Base-by-base conservation (phyloP, 2,329 filamentous ascomycete genomes). In the Alternaria sp. region DNA sequence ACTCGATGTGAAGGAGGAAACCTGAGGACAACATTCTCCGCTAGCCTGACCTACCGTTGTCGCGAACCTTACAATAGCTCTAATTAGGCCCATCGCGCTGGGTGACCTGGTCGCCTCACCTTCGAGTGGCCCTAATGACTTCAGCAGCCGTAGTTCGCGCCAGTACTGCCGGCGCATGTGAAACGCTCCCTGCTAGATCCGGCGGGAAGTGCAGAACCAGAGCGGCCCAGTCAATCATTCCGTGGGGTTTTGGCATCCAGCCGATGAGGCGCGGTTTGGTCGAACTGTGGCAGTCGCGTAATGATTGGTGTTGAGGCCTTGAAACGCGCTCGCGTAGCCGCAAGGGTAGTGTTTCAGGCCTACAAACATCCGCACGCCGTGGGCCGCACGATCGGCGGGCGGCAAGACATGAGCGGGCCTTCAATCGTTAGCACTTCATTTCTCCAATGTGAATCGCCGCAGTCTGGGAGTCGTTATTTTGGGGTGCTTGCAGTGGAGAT, bases 101-200 rank as follows among this genome's bases (percentile, higher is more conserved):
- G 69, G 66, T 56, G 53, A 51, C 53, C 62, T 66, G 61, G 67
- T 63, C 53, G 62, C 56, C 49, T 60, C 63, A 53, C 62, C 46
- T 68, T 72, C 58, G 69, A 76, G 68, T 77, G 75, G 74, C 57
- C 66, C 52, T 70, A 67, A 75, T 69, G 69, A 64, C 68, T 70
- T 69, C 54, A 66, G 63, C 61, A 65, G 60, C 46, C 39, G 54
- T 49, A 46, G 49, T 65, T 65, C 40, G 63, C 64, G 60, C 50
- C 58, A 56, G 62, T 64, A 54, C 66, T 56, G 62, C 63, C 51
- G 45, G 49, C 50, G 39, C 42, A 54, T 58, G 58, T 72, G 73
- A 75, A 75, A 76, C 73, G 52, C 45, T 56, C 46, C 51, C 56
- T 52, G 52, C 56, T 56, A 51, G 46, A 56, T 31, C 34, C 46